Percentiles rank a stretch among this genome's conserved stretches.
Evolutionary conservation across 352 stramenopile species (phyloP).

Genomic region (Phytopythium mirpurense): DNA sequence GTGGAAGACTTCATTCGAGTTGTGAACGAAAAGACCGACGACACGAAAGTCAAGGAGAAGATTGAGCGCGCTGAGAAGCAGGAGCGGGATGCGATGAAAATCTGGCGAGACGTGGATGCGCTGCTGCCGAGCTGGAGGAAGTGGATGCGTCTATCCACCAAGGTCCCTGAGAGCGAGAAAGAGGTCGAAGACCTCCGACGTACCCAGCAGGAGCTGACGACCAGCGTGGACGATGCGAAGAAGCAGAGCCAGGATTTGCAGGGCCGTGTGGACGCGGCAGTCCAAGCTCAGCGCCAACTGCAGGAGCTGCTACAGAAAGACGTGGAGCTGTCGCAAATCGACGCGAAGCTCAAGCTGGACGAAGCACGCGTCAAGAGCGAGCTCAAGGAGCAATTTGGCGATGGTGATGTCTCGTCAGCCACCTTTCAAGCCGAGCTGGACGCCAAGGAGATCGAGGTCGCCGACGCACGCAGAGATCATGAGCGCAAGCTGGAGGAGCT

Average conservation of each 20-base stretch:
- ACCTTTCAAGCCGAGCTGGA: constrained; percentile 41
- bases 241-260: background rate
- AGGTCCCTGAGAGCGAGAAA: constrained; percentile 37
- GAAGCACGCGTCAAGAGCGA: background rate
- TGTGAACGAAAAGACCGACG: constrained; percentile 73
- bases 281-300: background rate
- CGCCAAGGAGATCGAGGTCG: constrained; percentile 38
- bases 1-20: constrained; percentile 50
- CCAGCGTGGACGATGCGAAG: background rate
- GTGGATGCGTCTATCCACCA: constrained; percentile 43
- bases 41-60: constrained; percentile 70
- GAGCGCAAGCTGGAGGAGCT: constrained; percentile 52
- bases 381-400: constrained; percentile 19
- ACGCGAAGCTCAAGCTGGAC: background rate
- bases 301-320: background rate
- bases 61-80: constrained; percentile 57
- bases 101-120: constrained; percentile 49
- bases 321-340: background rate
- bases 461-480: constrained; percentile 44
- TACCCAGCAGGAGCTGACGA: background rate
- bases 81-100: constrained; percentile 39
- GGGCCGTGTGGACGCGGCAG: background rate
- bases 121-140: constrained; percentile 68
- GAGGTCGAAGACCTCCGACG: constrained; percentile 48
- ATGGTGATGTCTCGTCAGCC: constrained; percentile 32